Percentiles rank a stretch among this genome's conserved stretches.
Conservation (phyloP, 140 eudicot species). For the Ambrosia hybrid region DNA sequence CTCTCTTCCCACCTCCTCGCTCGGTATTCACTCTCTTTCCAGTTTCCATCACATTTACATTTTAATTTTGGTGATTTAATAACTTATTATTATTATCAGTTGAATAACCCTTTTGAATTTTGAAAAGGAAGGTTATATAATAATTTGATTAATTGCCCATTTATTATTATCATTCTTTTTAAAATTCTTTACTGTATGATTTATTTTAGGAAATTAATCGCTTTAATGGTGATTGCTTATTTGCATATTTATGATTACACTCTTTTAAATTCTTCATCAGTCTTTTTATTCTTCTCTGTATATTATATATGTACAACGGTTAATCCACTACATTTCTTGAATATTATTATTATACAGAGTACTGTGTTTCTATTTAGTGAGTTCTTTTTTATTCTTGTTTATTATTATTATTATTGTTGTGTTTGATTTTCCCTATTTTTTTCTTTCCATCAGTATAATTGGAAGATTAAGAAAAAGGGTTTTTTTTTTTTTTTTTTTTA, state of each 20-base stretch:
- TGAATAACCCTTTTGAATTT: constrained; percentile 18
- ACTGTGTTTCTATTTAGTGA: background rate
- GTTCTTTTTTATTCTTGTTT: background rate
- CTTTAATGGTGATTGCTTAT: constrained; percentile 27
- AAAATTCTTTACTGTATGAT: too few species aligned
- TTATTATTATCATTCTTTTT: background rate
- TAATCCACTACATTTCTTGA: background rate
- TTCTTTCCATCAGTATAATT: background rate
- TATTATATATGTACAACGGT: background rate
- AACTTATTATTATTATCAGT: too few species aligned
- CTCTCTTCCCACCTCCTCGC: constrained; percentile 19
- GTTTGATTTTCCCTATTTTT: background rate
- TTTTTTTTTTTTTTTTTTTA: background rate
- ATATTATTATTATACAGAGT: background rate
- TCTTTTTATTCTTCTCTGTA: background rate
- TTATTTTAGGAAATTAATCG: constrained; percentile 16
- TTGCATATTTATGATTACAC: constrained; percentile 5
- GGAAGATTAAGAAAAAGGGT: background rate
- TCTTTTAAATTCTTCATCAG: constrained; percentile 20
- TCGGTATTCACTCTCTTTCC: constrained; percentile 4
- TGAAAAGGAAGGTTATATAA: constrained; percentile 11
- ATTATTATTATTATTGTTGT: too few species aligned
- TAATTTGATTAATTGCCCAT: background rate
- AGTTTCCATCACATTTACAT: too few species aligned
- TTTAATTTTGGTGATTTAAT: too few species aligned